Conservation (phyloP, 768 basidiomycete species). For the Naganishia friedmannii region DNA sequence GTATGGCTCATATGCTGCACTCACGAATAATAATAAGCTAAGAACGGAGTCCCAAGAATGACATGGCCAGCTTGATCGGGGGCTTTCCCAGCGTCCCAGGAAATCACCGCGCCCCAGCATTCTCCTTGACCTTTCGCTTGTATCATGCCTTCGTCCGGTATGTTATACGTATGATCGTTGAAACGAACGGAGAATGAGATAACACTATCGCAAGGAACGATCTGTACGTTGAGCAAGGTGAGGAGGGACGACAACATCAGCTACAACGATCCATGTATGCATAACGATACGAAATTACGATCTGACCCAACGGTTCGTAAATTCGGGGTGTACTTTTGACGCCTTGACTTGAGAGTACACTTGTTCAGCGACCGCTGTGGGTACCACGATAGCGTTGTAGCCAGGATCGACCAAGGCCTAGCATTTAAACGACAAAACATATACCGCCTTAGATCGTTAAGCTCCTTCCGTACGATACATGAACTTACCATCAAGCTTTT, state of each 20-base stretch:
- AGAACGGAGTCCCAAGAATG: constrained; percentile 48
- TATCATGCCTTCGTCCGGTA: constrained; percentile 40
- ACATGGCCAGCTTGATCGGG: constrained; percentile 42
- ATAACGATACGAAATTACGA: not conserved
- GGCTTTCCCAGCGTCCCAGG: constrained; percentile 45
- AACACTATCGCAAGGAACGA: constrained; percentile 44
- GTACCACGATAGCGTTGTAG: constrained; percentile 44
- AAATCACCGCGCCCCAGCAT: constrained; percentile 44
- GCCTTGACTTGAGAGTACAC: constrained; percentile 37
- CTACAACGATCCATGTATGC: not conserved
- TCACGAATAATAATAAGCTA: constrained; percentile 47
- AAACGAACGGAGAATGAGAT: constrained; percentile 44
- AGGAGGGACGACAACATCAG: too few species aligned
- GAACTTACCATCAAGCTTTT: constrained; percentile 38
- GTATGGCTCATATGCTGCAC: constrained; percentile 14
- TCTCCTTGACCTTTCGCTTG: constrained; percentile 33
- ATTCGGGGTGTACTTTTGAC: constrained; percentile 34
- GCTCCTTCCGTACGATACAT: not conserved
- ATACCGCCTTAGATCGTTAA: not conserved
- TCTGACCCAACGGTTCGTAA: constrained; percentile 46
- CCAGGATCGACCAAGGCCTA: constrained; percentile 47
- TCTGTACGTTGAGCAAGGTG: constrained; percentile 31
- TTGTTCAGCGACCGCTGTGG: constrained; percentile 37
- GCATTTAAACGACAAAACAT: not conserved
- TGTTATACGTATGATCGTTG: constrained; percentile 36